Evolutionary conservation across 805 yeast genomes (phyloP).

Genomic region (Millerago galiae): DNA sequence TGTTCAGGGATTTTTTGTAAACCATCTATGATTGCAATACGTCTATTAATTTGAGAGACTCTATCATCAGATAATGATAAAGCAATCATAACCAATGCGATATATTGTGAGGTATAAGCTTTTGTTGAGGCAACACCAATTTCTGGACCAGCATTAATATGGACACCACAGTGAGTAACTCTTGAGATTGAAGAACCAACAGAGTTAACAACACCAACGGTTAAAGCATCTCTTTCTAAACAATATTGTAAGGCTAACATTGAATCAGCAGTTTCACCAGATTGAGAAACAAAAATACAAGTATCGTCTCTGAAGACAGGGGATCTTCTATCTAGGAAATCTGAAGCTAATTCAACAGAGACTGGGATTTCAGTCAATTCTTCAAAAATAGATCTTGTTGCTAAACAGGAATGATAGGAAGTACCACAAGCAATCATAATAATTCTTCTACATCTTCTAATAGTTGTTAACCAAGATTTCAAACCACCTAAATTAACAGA

Average conservation of each 20-base stretch:
- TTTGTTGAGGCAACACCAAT: constrained; percentile 99
- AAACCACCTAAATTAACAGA: constrained; percentile 85
- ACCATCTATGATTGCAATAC: constrained; percentile 80
- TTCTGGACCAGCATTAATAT: constrained; percentile 98
- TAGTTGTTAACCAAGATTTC: constrained; percentile 74
- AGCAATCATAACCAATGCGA: constrained; percentile 96
- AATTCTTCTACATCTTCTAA: constrained; percentile 90
- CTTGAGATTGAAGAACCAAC: constrained; percentile 97
- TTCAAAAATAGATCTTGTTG: constrained; percentile 93
- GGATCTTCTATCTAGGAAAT: constrained; percentile 86
- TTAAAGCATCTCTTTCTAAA: constrained; percentile 93
- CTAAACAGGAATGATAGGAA: constrained; percentile 96
- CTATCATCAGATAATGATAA: constrained; percentile 91
- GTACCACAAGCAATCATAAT: constrained; percentile 99
- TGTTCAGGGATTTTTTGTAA: constrained; percentile 79
- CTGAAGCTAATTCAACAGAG: constrained; percentile 87
- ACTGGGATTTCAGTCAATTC: constrained; percentile 95
- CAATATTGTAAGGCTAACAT: constrained; percentile 93
- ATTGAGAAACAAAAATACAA: constrained; percentile 94
- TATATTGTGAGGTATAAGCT: constrained; percentile 97
- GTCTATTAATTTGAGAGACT: constrained; percentile 68
- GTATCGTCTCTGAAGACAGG: constrained; percentile 99
- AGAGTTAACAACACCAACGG: constrained; percentile 95
- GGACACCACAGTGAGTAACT: constrained; percentile 98
- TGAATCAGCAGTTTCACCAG: constrained; percentile 98